These are phyloP conservation scores for Xylaria arbuscula DNA, from an alignment of 2,329 filamentous ascomycete species.

Conservation along the genomic window DNA sequence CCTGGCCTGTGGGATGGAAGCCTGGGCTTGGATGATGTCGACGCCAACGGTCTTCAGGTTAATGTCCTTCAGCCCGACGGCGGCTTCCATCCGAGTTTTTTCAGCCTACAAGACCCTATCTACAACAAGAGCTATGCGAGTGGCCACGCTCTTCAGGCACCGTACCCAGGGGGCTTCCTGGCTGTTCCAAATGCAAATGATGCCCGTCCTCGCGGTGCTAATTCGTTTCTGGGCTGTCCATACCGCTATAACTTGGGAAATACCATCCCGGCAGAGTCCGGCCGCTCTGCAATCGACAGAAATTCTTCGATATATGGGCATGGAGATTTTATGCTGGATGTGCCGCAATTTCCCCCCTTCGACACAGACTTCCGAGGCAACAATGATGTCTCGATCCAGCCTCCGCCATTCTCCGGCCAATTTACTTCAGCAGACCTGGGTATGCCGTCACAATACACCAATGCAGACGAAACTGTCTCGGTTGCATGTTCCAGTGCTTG, in stretches of 20 bases:
- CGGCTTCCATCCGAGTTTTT: slow-evolving; percentile 34
- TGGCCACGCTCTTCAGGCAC: slow-evolving; percentile 25
- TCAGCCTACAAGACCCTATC: slow-evolving; percentile 40
- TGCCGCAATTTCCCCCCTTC: slow-evolving; percentile 15
- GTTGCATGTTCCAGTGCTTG: slow-evolving; percentile 42
- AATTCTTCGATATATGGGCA: not conserved
- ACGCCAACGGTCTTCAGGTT: slow-evolving; percentile 15
- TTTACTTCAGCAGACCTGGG: slow-evolving; percentile 40
- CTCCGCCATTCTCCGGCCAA: slow-evolving; percentile 22
- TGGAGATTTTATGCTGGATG: not conserved
- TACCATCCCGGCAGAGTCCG: slow-evolving; percentile 8
- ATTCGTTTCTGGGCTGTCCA: slow-evolving; percentile 11
- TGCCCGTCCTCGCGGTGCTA: slow-evolving; percentile 1
- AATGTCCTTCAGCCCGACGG: slow-evolving; percentile 26
- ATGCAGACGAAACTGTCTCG: slow-evolving; percentile 42
- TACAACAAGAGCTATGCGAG: slow-evolving; percentile 39
- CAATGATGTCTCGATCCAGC: slow-evolving; percentile 21
- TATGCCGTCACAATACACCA: slow-evolving; percentile 20
- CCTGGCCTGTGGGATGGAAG: not conserved
- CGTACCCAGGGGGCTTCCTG: slow-evolving; percentile 31
- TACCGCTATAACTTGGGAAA: slow-evolving; percentile 32
- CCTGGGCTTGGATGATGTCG: slow-evolving; percentile 7
- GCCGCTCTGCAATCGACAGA: slow-evolving; percentile 6
- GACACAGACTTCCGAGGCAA: slow-evolving; percentile 14
- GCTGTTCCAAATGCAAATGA: slow-evolving; percentile 13